Base-by-base conservation (phyloP, 495 filamentous ascomycete genomes). In the Aspergillus ellipticus region DNA sequence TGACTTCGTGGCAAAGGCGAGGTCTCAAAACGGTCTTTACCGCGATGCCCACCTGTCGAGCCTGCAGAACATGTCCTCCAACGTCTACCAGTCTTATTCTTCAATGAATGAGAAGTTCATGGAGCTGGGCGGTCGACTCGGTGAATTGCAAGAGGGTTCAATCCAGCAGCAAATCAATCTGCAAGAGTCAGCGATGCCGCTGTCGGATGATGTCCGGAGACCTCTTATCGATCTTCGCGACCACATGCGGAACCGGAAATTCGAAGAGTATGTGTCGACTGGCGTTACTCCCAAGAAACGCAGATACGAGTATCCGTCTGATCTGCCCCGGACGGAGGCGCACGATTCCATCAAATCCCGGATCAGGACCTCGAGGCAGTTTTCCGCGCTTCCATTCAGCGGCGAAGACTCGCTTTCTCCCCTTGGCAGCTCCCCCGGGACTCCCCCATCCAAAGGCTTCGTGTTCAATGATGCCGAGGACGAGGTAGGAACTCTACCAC, bases 1-100 rank as follows among this genome's bases (percentile, higher is more conserved):
- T 70, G 89, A 91, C 56, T 96, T 96, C 58, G 89, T 97, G 31
- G 78, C 88, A 24, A 88, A 89, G 42, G 91, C 95, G 13, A 84
- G 86, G 53, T 86, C 82, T 6, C 87, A 94, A 59, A 97, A 97
- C 64, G 81, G 87, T 37, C 68, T 72, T 10, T 91, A 94, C 67
- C 84, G 91, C 60, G 75, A 84, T 29, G 79, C 77, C 35, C 86
- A 94, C 58, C 64, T 82, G 3, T 62, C 69, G 6, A 89, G 85
- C 2, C 68, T 96, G 6, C 61, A 76, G 31, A 72, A 65, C 16
- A 79, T 97, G 20, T 78, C 85, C 1, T 62, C 66, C 4, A 85
- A 82, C 4, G 87, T 92, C 3, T 81, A 84, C 52, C 67, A 82
- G 13, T 92, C 89, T 0, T 94, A 90, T 63, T 69, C 72, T 8